Evolutionary conservation across 75 land plant genomes (phyloP).

Genomic region (Cupressus sempervirens): DNA sequence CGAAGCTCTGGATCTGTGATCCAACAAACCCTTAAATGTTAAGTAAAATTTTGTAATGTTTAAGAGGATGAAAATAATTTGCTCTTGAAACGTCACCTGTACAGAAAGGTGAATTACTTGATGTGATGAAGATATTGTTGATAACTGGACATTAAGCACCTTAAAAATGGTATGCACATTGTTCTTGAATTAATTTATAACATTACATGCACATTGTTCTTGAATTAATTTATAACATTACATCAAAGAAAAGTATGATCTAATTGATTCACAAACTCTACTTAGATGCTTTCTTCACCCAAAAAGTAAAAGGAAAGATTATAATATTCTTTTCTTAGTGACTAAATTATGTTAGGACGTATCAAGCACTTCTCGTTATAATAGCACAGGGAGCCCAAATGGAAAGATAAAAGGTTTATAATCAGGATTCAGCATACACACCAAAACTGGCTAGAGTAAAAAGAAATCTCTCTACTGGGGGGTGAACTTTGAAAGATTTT

Average conservation of each 20-base stretch:
- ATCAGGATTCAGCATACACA: neutral
- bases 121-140: neutral
- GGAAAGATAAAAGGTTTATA: neutral
- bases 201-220: too few relatives aligned
- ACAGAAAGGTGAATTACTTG: neutral
- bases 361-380: neutral
- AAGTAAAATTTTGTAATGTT: neutral
- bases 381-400: neutral
- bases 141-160: neutral
- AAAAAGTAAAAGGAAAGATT: neutral
- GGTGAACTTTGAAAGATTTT: neutral
- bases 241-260: too few relatives aligned
- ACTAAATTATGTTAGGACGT: neutral
- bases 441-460: neutral
- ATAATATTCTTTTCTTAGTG: neutral
- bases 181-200: too few relatives aligned
- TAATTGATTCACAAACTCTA: neutral
- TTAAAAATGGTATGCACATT: too few relatives aligned
- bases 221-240: too few relatives aligned
- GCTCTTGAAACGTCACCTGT: neutral
- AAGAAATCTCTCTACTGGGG: neutral
- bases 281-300: neutral
- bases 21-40: neutral
- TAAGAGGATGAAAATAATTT: neutral
- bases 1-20: too few relatives aligned